Percentiles rank a stretch among this genome's conserved stretches.
phyloP scores from a whole-genome alignment of 176 grass and related monocot species.

The Cenchrus fungigraminus region DNA sequence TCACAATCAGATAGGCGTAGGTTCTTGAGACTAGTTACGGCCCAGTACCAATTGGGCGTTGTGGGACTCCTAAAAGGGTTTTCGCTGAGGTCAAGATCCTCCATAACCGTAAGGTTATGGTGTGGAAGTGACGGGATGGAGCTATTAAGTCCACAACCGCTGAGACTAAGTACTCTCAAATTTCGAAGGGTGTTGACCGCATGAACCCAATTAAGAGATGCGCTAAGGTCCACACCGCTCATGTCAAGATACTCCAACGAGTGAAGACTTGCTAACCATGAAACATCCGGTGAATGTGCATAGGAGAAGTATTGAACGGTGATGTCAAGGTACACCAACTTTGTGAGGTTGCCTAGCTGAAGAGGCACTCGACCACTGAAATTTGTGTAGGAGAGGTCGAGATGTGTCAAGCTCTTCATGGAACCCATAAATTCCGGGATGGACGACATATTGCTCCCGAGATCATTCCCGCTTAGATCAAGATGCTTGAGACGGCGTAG shows the following conservation, averaged over 20 bases:
- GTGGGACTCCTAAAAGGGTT: neutral
- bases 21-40: neutral
- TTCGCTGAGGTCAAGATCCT: neutral
- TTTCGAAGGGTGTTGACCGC: neutral
- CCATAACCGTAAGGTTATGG: neutral
- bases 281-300: neutral
- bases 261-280: neutral
- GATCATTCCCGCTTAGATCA: neutral
- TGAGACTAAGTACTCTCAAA: neutral
- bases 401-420: neutral
- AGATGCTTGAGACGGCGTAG: neutral
- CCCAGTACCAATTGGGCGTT: neutral
- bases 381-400: neutral
- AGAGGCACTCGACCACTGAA: neutral
- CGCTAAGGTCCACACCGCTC: neutral
- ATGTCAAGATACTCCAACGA: neutral
- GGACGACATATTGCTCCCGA: neutral
- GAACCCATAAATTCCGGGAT: neutral
- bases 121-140: neutral
- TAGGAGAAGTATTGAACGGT: no score
- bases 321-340: no score
- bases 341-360: neutral
- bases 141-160: neutral
- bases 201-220: neutral
- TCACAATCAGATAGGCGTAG: neutral